Conservation (phyloP, 1,284 basidiomycete genomes). For the Fomitopsis schrenkii region DNA sequence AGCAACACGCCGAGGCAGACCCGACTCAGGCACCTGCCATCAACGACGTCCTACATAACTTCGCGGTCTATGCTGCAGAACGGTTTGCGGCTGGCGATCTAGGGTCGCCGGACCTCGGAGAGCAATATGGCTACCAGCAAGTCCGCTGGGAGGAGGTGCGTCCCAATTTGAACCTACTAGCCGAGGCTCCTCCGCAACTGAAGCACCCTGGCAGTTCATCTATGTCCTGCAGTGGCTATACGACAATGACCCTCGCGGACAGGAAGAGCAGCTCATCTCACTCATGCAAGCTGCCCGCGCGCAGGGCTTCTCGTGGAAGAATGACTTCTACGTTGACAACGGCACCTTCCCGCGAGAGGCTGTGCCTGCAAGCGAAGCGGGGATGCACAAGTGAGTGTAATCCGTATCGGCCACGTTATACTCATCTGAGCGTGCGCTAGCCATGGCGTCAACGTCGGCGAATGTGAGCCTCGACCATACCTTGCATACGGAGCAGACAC, state of each 20-base stretch:
- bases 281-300: constrained; percentile 3
- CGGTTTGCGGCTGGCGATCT: constrained; percentile 4
- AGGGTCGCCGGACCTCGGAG: background rate
- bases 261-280: constrained; percentile 1
- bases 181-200: too few species aligned
- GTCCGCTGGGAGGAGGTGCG: constrained; percentile 7
- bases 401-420: background rate
- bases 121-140: constrained; percentile 7
- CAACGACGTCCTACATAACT: constrained; percentile 3
- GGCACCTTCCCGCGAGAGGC: constrained; percentile 4
- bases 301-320: constrained; percentile 6
- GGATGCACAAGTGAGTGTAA: constrained; percentile 5
- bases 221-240: constrained; percentile 5
- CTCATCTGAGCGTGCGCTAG: background rate
- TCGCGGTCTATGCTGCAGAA: constrained; percentile 1
- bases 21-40: background rate
- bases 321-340: constrained; percentile 6
- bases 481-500: too few species aligned
- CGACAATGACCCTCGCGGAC: constrained; percentile 4
- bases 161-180: background rate
- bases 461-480: background rate
- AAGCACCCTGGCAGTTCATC: background rate
- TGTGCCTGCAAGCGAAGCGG: background rate
- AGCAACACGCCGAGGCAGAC: constrained; percentile 7
- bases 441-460: constrained; percentile 6